Evolutionary conservation across 257 asterid genomes (phyloP).

Genomic region (Solanum tacnaense): DNA sequence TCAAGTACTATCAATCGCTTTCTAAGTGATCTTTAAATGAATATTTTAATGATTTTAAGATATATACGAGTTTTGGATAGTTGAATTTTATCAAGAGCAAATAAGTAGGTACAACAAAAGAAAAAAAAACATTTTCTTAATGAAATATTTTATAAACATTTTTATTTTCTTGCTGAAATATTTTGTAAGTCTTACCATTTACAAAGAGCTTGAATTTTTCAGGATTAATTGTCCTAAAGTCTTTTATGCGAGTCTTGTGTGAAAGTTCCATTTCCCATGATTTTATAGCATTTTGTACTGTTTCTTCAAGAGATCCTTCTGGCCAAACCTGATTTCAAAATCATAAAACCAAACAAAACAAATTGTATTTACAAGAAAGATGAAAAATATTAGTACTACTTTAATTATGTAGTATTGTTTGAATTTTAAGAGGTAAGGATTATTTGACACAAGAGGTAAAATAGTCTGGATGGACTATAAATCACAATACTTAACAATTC

Average conservation of each 20-base stretch:
- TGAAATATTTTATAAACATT: too few relatives aligned
- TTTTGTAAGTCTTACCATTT: constrained; percentile 36
- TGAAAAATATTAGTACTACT: neutral
- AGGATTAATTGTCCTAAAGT: constrained; percentile 66
- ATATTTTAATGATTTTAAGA: neutral
- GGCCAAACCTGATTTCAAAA: constrained; percentile 51
- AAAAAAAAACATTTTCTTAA: neutral
- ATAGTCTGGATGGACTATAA: neutral
- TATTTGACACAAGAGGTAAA: neutral
- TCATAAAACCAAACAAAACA: neutral
- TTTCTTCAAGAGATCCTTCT: constrained; percentile 75
- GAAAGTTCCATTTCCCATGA: constrained; percentile 97
- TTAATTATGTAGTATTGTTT: too few relatives aligned
- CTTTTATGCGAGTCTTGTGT: constrained; percentile 64
- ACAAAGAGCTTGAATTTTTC: constrained; percentile 72
- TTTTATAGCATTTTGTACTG: constrained; percentile 79
- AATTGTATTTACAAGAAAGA: neutral
- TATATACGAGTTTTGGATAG: neutral
- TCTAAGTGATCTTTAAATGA: neutral
- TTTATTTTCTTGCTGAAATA: neutral
- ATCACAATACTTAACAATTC: neutral
- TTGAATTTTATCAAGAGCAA: neutral
- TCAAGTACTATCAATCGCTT: neutral
- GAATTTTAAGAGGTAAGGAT: neutral
- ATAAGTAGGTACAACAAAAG: neutral